A percentile compares a stretch with the other conserved stretches of the same genome.
Conservation (phyloP, 306 rosid genomes). For the Pyrus bretschneideri region DNA sequence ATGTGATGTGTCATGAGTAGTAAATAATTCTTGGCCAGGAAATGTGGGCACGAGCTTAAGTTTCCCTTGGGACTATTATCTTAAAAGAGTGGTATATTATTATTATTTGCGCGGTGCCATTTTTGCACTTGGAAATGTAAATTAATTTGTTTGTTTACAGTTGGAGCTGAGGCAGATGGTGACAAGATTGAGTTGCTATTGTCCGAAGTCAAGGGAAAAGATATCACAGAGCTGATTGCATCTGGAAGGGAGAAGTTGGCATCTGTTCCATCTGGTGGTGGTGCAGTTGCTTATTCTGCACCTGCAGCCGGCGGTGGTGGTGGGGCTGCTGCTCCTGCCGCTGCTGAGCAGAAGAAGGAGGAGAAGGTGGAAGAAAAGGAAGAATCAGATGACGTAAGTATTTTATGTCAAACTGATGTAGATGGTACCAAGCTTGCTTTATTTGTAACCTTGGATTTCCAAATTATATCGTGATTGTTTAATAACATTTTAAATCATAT, state of each 20-base stretch:
- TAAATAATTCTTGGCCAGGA: not conserved
- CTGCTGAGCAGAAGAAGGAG: slow-evolving; percentile 66
- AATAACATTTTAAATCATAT: not conserved
- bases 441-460: not conserved
- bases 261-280: slow-evolving; percentile 56
- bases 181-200: slow-evolving; percentile 43
- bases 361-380: slow-evolving; percentile 78
- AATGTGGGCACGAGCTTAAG: not conserved
- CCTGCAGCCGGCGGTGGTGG: slow-evolving; percentile 27
- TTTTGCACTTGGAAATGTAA: not conserved
- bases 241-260: slow-evolving; percentile 65
- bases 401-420: not conserved
- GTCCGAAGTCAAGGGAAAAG: slow-evolving; percentile 50
- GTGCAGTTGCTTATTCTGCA: slow-evolving; percentile 44
- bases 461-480: not conserved
- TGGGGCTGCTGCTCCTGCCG: slow-evolving; percentile 35
- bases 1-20: not conserved
- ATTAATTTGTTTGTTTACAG: slow-evolving; percentile 15
- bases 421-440: slow-evolving; percentile 1
- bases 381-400: slow-evolving; percentile 67
- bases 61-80: not conserved
- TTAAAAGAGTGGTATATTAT: not conserved
- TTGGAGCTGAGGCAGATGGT: slow-evolving; percentile 58
- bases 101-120: not conserved
- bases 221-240: slow-evolving; percentile 56